Conservation (phyloP, 371 early-diverging fungal genomes). For the Phascolomyces articulosus region DNA sequence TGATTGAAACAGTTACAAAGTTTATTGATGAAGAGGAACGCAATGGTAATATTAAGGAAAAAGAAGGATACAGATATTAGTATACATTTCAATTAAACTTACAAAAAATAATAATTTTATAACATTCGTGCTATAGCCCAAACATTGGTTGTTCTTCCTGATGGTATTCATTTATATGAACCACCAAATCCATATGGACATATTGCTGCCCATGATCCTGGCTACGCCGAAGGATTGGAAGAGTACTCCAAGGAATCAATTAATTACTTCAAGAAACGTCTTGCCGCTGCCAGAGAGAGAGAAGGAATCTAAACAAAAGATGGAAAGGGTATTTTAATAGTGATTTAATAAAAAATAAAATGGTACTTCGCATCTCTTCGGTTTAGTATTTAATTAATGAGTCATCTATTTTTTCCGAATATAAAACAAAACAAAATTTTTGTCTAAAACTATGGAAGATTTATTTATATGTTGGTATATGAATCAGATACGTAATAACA, state of each 20-base stretch:
- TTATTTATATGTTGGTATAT: too few species aligned
- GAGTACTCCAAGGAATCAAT: slow-evolving; percentile 1
- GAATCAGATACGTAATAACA: too few species aligned
- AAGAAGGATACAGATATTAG: neutral
- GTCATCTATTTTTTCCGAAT: too few species aligned
- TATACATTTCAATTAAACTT: neutral
- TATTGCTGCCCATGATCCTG: too few species aligned
- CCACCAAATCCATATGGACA: neutral
- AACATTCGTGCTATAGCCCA: slow-evolving; percentile 5
- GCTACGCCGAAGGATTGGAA: neutral
- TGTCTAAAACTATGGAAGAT: too few species aligned
- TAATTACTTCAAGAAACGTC: slow-evolving; percentile 11
- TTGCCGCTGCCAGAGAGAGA: slow-evolving; percentile 12
- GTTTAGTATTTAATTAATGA: too few species aligned
- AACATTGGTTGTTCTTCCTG: slow-evolving; percentile 24
- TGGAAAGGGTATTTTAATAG: too few species aligned
- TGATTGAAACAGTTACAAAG: slow-evolving; percentile 55
- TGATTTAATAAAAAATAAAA: too few species aligned
- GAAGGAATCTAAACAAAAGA: slow-evolving; percentile 6
- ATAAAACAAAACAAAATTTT: too few species aligned
- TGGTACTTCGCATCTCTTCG: too few species aligned
- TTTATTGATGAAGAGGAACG: slow-evolving; percentile 50
- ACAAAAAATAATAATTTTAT: too few species aligned
- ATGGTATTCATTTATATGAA: slow-evolving; percentile 12
- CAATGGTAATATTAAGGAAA: slow-evolving; percentile 27